Conservation (phyloP, 2,329 filamentous ascomycete genomes). For the Arthrobotrys musiformis region DNA sequence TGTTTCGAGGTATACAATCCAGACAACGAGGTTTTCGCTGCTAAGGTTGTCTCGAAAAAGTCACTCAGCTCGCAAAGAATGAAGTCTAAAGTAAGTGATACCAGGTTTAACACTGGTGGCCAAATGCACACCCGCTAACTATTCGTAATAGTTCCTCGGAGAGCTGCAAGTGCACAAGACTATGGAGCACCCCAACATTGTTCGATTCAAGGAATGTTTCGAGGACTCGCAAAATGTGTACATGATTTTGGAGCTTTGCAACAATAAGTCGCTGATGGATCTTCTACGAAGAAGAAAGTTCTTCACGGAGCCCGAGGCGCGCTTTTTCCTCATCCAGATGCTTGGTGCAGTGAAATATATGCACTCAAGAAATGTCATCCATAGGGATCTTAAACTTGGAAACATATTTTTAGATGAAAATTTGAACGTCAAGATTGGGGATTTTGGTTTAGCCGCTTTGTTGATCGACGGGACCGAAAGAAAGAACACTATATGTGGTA, state of each 20-base stretch:
- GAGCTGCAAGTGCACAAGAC: conserved; percentile 99
- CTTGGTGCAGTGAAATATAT: conserved; percentile 98
- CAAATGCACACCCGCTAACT: background rate
- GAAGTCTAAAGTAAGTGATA: conserved; percentile 57
- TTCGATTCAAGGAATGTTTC: conserved; percentile 94
- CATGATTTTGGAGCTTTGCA: conserved; percentile 91
- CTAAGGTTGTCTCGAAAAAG: conserved; percentile 60
- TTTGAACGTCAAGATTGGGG: conserved; percentile 98
- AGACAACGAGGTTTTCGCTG: conserved; percentile 59
- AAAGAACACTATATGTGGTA: conserved; percentile 93
- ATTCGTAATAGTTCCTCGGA: conserved; percentile 70
- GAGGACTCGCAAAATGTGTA: conserved; percentile 90
- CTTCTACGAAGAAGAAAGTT: conserved; percentile 79
- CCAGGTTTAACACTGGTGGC: background rate
- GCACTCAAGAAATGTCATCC: conserved; percentile 93
- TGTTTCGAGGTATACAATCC: conserved; percentile 60
- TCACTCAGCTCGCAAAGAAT: conserved; percentile 58
- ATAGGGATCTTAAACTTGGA: conserved; percentile 96
- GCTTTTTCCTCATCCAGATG: conserved; percentile 93
- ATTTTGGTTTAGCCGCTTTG: conserved; percentile 93
- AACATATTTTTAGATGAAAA: conserved; percentile 93
- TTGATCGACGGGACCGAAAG: conserved; percentile 91
- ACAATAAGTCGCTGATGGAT: conserved; percentile 95
- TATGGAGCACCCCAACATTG: conserved; percentile 94
- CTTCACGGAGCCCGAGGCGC: conserved; percentile 90